Conservation (phyloP, 768 basidiomycete species). For the Pleurotus sapidus region DNA sequence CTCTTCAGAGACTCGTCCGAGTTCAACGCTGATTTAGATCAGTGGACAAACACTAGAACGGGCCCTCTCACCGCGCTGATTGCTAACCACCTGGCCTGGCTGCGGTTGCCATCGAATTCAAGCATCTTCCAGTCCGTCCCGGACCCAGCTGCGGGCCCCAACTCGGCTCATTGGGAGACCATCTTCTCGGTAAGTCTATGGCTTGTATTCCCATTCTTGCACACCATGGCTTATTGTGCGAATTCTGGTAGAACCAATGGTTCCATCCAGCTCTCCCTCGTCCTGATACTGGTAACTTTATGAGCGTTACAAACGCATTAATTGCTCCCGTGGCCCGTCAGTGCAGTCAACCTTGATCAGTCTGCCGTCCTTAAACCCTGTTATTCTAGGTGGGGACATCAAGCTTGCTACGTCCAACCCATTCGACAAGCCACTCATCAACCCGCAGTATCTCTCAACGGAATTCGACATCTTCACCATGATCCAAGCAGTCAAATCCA, state of each 20-base stretch:
- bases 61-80: constrained; percentile 17
- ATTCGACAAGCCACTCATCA: constrained; percentile 43
- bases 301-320: constrained; percentile 21
- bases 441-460: constrained; percentile 41
- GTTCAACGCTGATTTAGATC: constrained; percentile 6
- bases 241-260: background rate
- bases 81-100: constrained; percentile 18
- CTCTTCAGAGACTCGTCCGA: background rate
- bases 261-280: constrained; percentile 18
- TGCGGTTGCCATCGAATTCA: constrained; percentile 20
- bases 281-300: constrained; percentile 23
- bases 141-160: constrained; percentile 25
- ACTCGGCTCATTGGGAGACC: constrained; percentile 25
- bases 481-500: constrained; percentile 22
- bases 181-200: constrained; percentile 23
- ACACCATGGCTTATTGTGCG: no score
- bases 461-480: constrained; percentile 24
- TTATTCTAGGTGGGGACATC: constrained; percentile 21
- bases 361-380: background rate
- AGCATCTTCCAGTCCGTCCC: constrained; percentile 16
- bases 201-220: no score
- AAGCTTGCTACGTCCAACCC: constrained; percentile 36
- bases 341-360: constrained; percentile 23
- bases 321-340: constrained; percentile 26
- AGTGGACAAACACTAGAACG: constrained; percentile 16